These are phyloP conservation scores for Cercospora brassicicola DNA, from an alignment of 2,329 filamentous ascomycete genomes.

Conservation along the genomic window DNA sequence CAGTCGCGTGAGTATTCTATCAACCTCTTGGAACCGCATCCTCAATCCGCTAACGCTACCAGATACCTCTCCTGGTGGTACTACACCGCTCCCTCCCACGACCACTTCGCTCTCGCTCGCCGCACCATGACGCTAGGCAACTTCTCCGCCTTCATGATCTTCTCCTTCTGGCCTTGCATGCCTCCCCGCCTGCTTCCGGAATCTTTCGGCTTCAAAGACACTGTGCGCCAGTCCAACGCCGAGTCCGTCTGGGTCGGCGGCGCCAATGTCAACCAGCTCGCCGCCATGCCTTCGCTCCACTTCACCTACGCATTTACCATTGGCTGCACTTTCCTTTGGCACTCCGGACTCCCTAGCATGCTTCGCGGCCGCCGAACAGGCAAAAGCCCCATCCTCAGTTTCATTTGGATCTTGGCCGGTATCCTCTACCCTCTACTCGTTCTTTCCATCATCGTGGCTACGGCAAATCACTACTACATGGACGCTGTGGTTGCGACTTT, in stretches of 20 bases:
- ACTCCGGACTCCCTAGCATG: constrained; percentile 49
- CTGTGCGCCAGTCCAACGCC: constrained; percentile 50
- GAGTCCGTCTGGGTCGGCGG: constrained; percentile 50
- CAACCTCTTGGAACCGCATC: no score
- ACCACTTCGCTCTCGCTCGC: constrained; percentile 47
- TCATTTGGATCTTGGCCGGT: constrained; percentile 44
- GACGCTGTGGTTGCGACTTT: constrained; percentile 54
- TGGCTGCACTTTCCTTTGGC: constrained; percentile 55
- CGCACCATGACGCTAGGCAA: constrained; percentile 54
- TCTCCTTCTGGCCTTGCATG: constrained; percentile 56
- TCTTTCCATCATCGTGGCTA: constrained; percentile 57
- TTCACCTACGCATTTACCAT: constrained; percentile 57
- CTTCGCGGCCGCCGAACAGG: constrained; percentile 42
- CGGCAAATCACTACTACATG: constrained; percentile 63
- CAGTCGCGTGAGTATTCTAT: constrained; percentile 52
- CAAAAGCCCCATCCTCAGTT: constrained; percentile 21
- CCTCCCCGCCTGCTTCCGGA: constrained; percentile 51
- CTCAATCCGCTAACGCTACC: not conserved
- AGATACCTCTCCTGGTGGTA: constrained; percentile 67
- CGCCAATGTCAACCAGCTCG: constrained; percentile 49
- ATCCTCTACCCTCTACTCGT: constrained; percentile 50
- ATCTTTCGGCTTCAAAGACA: constrained; percentile 50
- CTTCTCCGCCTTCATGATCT: constrained; percentile 55
- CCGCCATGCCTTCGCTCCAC: constrained; percentile 54
- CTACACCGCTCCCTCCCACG: constrained; percentile 55